A percentile compares a stretch with the other conserved stretches of the same genome.
These are phyloP conservation scores for Aspergillus sp. DNA, from an alignment of 2,329 filamentous ascomycete species.

Conservation along the genomic window DNA sequence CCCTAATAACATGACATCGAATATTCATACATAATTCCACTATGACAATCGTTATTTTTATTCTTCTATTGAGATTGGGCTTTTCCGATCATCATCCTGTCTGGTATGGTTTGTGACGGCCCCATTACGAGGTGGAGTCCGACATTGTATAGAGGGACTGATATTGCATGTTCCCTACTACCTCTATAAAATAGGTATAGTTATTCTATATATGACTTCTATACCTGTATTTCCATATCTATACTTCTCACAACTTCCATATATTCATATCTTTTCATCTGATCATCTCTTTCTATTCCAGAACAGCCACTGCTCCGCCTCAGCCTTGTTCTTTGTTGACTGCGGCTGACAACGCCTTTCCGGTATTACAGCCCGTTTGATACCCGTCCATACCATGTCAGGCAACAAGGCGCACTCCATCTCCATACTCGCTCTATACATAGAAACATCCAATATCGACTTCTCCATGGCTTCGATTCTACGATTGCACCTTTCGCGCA, in stretches of 20 bases:
- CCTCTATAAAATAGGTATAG: too few species aligned
- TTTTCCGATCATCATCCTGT: too few species aligned
- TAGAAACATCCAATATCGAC: neutral
- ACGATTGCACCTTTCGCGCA: conserved; percentile 61
- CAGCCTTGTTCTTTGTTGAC: conserved; percentile 8
- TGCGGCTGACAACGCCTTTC: conserved; percentile 19
- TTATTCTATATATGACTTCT: too few species aligned
- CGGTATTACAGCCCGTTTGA: conserved; percentile 1
- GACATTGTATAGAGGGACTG: too few species aligned
- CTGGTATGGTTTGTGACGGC: too few species aligned
- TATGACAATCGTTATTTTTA: too few species aligned
- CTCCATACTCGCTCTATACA: neutral
- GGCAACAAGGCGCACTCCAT: conserved; percentile 8
- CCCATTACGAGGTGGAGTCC: too few species aligned
- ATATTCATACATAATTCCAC: too few species aligned
- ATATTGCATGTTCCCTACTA: too few species aligned
- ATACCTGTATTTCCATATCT: too few species aligned
- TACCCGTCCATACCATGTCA: conserved; percentile 1
- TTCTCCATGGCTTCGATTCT: neutral
- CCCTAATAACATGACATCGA: too few species aligned
- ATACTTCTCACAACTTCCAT: neutral
- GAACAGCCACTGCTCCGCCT: conserved; percentile 20
- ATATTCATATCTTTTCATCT: neutral
- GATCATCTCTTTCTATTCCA: neutral
- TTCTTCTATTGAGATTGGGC: too few species aligned